Conservation (phyloP, 2,329 filamentous ascomycete species). For the Bipolaris gigantea region DNA sequence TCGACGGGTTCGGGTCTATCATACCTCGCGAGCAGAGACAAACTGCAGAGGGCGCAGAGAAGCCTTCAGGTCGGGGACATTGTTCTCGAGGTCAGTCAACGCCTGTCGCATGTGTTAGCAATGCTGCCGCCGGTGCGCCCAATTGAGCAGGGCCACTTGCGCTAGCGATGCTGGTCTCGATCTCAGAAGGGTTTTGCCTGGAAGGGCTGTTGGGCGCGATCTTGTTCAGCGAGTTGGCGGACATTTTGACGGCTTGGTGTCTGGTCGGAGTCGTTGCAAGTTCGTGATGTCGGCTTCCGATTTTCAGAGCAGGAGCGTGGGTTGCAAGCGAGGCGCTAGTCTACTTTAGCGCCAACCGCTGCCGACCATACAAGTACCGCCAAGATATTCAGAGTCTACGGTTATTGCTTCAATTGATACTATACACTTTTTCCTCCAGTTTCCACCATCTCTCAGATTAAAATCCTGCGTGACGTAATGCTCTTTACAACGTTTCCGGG, state of each 20-base stretch:
- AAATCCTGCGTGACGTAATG: no score
- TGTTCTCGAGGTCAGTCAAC: constrained; percentile 98
- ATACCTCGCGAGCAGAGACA: constrained; percentile 98
- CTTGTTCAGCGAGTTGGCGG: constrained; percentile 78
- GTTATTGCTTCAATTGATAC: neutral
- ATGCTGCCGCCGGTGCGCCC: constrained; percentile 5
- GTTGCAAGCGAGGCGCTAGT: constrained; percentile 11
- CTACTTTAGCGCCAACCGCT: constrained; percentile 4
- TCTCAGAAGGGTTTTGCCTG: constrained; percentile 92
- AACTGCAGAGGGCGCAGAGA: constrained; percentile 97
- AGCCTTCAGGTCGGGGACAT: constrained; percentile 96
- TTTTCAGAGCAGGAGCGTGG: constrained; percentile 5
- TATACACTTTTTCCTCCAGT: neutral
- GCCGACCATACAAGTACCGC: neutral
- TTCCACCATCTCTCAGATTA: neutral
- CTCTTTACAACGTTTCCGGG: no score
- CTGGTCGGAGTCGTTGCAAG: constrained; percentile 31
- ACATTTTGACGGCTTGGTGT: constrained; percentile 58
- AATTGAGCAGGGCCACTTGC: constrained; percentile 55
- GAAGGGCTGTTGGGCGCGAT: constrained; percentile 97
- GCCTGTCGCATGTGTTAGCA: constrained; percentile 46
- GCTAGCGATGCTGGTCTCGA: constrained; percentile 94
- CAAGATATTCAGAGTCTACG: neutral
- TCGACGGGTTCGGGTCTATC: constrained; percentile 50
- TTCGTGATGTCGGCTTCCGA: constrained; percentile 8